A percentile compares a stretch with the other conserved stretches of the same genome.
Conservation (phyloP, 768 basidiomycete genomes). For the Calocera cornea region DNA sequence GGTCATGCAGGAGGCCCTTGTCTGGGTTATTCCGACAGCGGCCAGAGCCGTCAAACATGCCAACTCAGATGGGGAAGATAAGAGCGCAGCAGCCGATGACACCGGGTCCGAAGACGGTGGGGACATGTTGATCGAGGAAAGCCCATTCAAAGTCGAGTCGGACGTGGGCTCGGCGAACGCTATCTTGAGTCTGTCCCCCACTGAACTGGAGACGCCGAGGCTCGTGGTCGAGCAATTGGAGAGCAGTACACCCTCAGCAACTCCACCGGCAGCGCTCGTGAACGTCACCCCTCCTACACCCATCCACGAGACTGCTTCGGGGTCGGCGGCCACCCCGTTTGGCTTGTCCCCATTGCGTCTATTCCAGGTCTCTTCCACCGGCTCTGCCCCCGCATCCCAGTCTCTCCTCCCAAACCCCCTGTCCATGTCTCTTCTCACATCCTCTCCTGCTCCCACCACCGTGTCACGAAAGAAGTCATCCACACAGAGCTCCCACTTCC, state of each 20-base stretch:
- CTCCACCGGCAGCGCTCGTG: background rate
- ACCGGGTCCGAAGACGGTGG: background rate
- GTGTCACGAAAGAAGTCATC: background rate
- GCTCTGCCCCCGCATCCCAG: conserved; percentile 8
- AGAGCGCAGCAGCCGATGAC: background rate
- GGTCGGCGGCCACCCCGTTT: background rate
- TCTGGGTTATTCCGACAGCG: background rate
- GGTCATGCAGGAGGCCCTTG: background rate
- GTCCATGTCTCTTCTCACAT: conserved; percentile 21
- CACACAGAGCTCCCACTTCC: background rate
- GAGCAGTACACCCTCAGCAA: background rate
- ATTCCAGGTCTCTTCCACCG: conserved; percentile 20
- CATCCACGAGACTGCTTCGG: background rate
- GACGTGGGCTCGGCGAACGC: background rate
- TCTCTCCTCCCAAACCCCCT: conserved; percentile 12
- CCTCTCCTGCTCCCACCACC: conserved; percentile 9
- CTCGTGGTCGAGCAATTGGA: background rate
- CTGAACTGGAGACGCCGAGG: background rate
- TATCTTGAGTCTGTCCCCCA: background rate
- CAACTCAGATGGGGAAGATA: background rate
- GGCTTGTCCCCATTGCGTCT: background rate
- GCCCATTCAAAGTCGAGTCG: background rate
- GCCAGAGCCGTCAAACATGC: background rate
- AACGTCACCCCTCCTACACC: background rate
- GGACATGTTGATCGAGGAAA: background rate